Evolutionary conservation across 2,329 filamentous ascomycete genomes (phyloP), one percentile per base, ranked within the genome.

Genomic region (Arthroderma uncinatum): DNA sequence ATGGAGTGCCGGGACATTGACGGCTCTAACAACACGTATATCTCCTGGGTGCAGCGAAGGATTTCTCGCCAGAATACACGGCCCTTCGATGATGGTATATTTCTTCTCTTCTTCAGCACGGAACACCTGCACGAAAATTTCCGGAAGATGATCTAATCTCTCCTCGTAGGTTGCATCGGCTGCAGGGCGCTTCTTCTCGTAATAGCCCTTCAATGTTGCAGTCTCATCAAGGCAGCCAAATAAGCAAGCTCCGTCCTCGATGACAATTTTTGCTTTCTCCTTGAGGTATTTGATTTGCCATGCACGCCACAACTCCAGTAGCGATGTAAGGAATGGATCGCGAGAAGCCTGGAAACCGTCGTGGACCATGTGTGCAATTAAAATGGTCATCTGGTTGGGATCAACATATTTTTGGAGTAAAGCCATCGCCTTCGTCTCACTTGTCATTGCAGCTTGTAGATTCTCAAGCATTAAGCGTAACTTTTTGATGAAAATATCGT

Each of bases 41-140:
- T 98, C 93, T 3, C 93, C 93, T 0, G 91, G 87, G 64, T 98
- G 92, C 5, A 98, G 78, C 0, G 92, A 96, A 0, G 93, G 93
- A 64, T 98, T 98, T 25, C 93, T 84, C 1, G 90, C 91, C 0
- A 98, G 78, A 5, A 95, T 76, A 64, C 93, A 97, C 2, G 89
- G 66, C 0, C 90, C 91, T 60, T 83, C 77, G 23, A 96, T 80
- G 0, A 92, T 74, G 54, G 76, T 79, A 64, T 86, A 85, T 21
- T 77, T 74, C 1, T 74, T 76, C 23, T 72, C 73, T 34, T 77
- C 75, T 7, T 78, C 74, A 0, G 77, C 75, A 7, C 81, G 79
- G 0, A 84, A 84, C 0, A 96, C 76, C 66, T 96, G 91, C 0
- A 97, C 69, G 65, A 97, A 98, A 7, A 98, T 89, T 65, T 98